These are phyloP conservation scores for Cydonia oblonga DNA, from an alignment of 331 rosid species.

Conservation along the genomic window DNA sequence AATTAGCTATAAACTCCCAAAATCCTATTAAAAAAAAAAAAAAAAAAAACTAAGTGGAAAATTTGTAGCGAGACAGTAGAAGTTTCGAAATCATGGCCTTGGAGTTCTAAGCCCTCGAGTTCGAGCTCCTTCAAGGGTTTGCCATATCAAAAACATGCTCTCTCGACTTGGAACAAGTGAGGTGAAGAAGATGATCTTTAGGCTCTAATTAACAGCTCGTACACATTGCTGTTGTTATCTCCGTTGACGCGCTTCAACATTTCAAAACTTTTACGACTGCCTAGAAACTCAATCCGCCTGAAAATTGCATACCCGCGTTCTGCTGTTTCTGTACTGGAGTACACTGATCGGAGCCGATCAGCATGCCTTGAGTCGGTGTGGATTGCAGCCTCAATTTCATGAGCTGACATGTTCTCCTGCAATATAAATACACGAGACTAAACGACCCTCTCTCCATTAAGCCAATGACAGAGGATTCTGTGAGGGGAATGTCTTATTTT, in stretches of 20 bases:
- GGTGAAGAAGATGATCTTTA: slow-evolving; percentile 21
- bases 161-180: neutral
- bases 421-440: neutral
- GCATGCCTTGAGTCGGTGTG: slow-evolving; percentile 91
- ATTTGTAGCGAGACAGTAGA: neutral
- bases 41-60: neutral
- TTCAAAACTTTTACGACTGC: slow-evolving; percentile 82
- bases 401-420: slow-evolving; percentile 75
- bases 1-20: neutral
- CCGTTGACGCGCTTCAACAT: slow-evolving; percentile 85
- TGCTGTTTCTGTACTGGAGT: slow-evolving; percentile 52
- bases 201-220: slow-evolving; percentile 78
- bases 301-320: slow-evolving; percentile 42
- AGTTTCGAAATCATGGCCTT: neutral
- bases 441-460: neutral
- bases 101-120: neutral
- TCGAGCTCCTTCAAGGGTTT: neutral
- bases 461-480: neutral
- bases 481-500: neutral
- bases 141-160: neutral
- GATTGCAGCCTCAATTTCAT: slow-evolving; percentile 76
- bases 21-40: neutral
- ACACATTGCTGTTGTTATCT: slow-evolving; percentile 80
- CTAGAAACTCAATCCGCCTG: slow-evolving; percentile 70
- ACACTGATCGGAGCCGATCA: slow-evolving; percentile 71